phyloP scores from a whole-genome alignment of 1,284 basidiomycete species.

The Tilletia setariae region DNA sequence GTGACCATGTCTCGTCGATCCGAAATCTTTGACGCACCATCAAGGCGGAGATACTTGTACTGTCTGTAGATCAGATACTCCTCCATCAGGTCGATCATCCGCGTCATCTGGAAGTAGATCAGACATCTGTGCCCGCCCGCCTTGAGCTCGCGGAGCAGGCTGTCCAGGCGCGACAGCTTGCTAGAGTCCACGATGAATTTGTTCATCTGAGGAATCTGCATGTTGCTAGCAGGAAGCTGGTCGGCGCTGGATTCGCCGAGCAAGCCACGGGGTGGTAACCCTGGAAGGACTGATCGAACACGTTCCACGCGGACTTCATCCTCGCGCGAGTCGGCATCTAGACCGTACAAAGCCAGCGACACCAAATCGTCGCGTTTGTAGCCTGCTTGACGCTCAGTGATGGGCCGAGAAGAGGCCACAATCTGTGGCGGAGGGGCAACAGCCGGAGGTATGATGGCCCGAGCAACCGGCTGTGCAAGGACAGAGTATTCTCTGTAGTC shows the following conservation, averaged over 20 bases:
- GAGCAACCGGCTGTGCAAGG: conserved; percentile 72
- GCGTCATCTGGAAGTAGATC: conserved; percentile 99
- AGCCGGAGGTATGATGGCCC: conserved; percentile 76
- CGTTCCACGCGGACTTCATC: conserved; percentile 62
- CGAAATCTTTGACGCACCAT: conserved; percentile 91
- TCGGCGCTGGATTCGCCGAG: conserved; percentile 67
- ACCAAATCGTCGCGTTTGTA: conserved; percentile 63
- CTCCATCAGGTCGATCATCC: conserved; percentile 99
- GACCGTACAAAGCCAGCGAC: conserved; percentile 77
- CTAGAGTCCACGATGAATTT: conserved; percentile 94
- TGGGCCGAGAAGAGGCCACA: conserved; percentile 73
- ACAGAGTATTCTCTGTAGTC: conserved; percentile 71
- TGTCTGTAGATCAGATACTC: conserved; percentile 97
- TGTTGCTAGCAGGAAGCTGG: conserved; percentile 77
- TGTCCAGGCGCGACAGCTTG: conserved; percentile 87
- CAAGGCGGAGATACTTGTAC: conserved; percentile 93
- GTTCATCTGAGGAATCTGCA: conserved; percentile 93
- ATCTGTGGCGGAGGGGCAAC: conserved; percentile 79
- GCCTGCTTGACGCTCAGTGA: conserved; percentile 69
- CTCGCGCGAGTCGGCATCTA: conserved; percentile 65
- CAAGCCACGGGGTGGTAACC: conserved; percentile 68
- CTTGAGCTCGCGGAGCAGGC: conserved; percentile 86
- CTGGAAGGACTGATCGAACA: conserved; percentile 64
- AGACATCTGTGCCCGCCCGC: conserved; percentile 88
- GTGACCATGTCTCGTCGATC: conserved; percentile 99